Conservation (phyloP, 176 grass and related monocot genomes). For the Carex parvula region DNA sequence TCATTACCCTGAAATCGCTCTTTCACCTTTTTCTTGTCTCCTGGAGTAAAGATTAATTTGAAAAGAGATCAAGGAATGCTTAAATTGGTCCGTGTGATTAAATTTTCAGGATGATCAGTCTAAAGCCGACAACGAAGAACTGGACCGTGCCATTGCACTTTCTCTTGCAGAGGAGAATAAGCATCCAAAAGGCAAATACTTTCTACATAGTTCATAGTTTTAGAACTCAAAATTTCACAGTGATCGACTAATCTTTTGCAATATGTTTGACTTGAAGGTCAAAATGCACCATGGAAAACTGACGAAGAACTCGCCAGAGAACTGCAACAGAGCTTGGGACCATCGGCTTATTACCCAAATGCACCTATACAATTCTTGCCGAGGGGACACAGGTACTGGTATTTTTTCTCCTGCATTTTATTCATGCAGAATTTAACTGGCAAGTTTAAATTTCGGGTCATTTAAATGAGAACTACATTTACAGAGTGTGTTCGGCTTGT, state of each 20-base stretch:
- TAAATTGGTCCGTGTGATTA: slow-evolving; percentile 17
- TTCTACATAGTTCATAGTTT: neutral
- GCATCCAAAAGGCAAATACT: slow-evolving; percentile 52
- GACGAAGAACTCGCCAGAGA: slow-evolving; percentile 68
- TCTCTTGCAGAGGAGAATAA: slow-evolving; percentile 76
- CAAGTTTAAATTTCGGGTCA: slow-evolving; percentile 1
- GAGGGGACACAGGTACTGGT: slow-evolving; percentile 62
- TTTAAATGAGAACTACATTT: slow-evolving; percentile 4
- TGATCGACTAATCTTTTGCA: neutral
- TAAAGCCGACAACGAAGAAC: slow-evolving; percentile 69
- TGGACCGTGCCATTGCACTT: slow-evolving; percentile 75
- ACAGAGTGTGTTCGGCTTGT: slow-evolving; percentile 77
- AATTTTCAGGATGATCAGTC: slow-evolving; percentile 59
- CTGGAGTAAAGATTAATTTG: neutral
- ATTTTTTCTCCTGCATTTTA: neutral
- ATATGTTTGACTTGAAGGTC: slow-evolving; percentile 34
- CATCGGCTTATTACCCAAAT: slow-evolving; percentile 55
- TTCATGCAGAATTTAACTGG: neutral
- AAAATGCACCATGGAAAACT: slow-evolving; percentile 45
- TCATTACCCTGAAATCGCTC: neutral
- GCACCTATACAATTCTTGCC: slow-evolving; percentile 54
- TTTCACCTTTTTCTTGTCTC: slow-evolving; percentile 18
- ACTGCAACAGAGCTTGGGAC: slow-evolving; percentile 61
- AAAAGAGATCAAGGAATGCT: slow-evolving; percentile 7
- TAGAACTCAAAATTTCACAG: neutral